A percentile compares a stretch with the other conserved stretches of the same genome.
These are phyloP conservation scores for Acer campestre DNA, from an alignment of 345 rosid genomes.

Conservation along the genomic window DNA sequence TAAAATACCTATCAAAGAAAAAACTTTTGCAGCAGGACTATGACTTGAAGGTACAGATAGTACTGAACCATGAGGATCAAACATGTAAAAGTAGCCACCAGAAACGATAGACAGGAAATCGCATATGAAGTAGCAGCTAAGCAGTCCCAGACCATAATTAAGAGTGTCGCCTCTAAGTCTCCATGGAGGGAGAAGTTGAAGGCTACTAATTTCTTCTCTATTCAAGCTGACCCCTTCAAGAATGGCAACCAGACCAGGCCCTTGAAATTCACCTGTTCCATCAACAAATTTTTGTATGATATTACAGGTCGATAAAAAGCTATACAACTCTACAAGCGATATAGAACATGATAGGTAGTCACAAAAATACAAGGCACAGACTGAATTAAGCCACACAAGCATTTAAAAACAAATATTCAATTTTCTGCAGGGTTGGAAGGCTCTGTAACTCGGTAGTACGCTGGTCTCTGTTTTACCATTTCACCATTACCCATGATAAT, in stretches of 20 bases:
- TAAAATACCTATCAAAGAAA: slow-evolving; percentile 73
- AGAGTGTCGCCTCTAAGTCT: slow-evolving; percentile 80
- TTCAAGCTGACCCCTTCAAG: slow-evolving; percentile 84
- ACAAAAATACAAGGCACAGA: not conserved
- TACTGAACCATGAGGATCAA: slow-evolving; percentile 85
- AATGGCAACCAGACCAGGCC: slow-evolving; percentile 86
- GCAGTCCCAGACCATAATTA: slow-evolving; percentile 88
- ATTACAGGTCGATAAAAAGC: slow-evolving; percentile 7
- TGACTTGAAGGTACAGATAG: slow-evolving; percentile 65
- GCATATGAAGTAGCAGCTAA: slow-evolving; percentile 76
- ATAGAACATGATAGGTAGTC: slow-evolving; percentile 3
- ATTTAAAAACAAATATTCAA: not conserved
- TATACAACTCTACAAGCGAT: not conserved
- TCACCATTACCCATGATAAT: not conserved
- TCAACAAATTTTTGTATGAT: slow-evolving; percentile 19
- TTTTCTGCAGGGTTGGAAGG: not conserved
- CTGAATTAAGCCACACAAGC: not conserved
- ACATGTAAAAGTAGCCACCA: slow-evolving; percentile 86
- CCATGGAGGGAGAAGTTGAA: slow-evolving; percentile 95
- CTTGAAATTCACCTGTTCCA: slow-evolving; percentile 84
- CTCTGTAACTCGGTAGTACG: slow-evolving; percentile 10
- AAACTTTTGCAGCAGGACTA: slow-evolving; percentile 80
- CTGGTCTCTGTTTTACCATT: slow-evolving; percentile 6
- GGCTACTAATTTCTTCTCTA: slow-evolving; percentile 89
- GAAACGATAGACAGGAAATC: slow-evolving; percentile 84